These are phyloP conservation scores for Leccinum barrowsii DNA, from an alignment of 768 basidiomycete genomes.

Conservation along the genomic window DNA sequence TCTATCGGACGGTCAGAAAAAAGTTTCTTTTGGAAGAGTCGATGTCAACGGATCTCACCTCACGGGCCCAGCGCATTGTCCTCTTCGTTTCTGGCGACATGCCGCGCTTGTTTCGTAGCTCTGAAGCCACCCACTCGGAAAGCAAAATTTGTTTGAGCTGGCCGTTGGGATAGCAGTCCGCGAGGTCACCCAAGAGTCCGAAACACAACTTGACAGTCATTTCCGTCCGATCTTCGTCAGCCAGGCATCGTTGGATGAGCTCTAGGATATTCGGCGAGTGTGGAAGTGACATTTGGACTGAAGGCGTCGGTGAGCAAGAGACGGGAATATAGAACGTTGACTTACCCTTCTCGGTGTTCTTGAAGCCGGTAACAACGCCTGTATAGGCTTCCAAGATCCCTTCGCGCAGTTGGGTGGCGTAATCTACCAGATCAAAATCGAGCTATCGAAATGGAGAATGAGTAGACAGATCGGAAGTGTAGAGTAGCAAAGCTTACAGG, in stretches of 20 bases:
- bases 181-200: conserved; percentile 91
- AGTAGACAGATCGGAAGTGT: background rate
- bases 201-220: conserved; percentile 67
- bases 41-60: conserved; percentile 48
- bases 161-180: conserved; percentile 79
- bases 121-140: conserved; percentile 71
- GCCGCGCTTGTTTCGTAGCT: conserved; percentile 71
- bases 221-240: conserved; percentile 84
- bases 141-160: conserved; percentile 79
- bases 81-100: conserved; percentile 78
- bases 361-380: conserved; percentile 88
- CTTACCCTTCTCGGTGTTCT: conserved; percentile 75
- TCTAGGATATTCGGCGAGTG: conserved; percentile 76
- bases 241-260: conserved; percentile 70
- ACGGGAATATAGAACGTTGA: background rate
- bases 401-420: conserved; percentile 85
- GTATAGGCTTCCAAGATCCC: conserved; percentile 97
- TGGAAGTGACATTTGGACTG: conserved; percentile 46
- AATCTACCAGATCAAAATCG: conserved; percentile 89
- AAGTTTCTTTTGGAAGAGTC: background rate
- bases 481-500: conserved; percentile 50
- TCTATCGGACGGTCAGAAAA: conserved; percentile 37
- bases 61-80: conserved; percentile 90
- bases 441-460: conserved; percentile 40
- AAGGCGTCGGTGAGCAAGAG: background rate